Evolutionary conservation across 2,329 filamentous ascomycete genomes (phyloP).

Genomic region (Ophiostoma himal-ulmi): DNA sequence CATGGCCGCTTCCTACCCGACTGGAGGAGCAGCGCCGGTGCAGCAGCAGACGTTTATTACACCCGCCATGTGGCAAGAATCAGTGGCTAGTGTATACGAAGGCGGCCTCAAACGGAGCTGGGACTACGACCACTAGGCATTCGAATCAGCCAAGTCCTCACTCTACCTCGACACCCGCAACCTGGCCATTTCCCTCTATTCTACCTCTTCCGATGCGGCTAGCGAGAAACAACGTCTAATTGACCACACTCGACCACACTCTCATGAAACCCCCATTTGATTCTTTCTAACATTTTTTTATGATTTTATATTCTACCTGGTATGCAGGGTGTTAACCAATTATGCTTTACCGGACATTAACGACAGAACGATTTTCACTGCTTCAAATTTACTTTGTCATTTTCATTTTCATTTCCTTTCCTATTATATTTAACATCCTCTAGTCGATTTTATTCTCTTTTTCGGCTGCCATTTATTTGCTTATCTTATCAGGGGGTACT

Average conservation of each 20-base stretch:
- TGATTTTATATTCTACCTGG: conserved; percentile 6
- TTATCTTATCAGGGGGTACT: background rate
- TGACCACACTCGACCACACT: background rate
- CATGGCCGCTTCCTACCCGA: conserved; percentile 45
- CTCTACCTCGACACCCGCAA: background rate
- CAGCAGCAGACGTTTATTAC: conserved; percentile 50
- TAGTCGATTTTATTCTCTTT: background rate
- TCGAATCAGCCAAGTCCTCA: background rate
- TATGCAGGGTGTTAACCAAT: conserved; percentile 15
- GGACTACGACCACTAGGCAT: conserved; percentile 44
- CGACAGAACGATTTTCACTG: conserved; percentile 16
- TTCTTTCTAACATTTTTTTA: conserved; percentile 8
- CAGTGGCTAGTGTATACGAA: conserved; percentile 63
- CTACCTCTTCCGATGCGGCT: background rate
- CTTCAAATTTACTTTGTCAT: background rate
- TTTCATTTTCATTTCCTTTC: background rate
- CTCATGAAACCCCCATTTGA: conserved; percentile 3
- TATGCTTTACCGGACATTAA: conserved; percentile 17
- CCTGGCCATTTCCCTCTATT: background rate
- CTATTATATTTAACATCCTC: background rate
- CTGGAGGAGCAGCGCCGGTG: conserved; percentile 40
- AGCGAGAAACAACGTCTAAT: background rate
- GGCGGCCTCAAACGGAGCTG: conserved; percentile 57
- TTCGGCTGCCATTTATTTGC: background rate
- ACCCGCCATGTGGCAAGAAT: conserved; percentile 68